These are phyloP conservation scores for Plasmodium adleri DNA, from an alignment of 169 alveolate genomes.

Conservation along the genomic window DNA sequence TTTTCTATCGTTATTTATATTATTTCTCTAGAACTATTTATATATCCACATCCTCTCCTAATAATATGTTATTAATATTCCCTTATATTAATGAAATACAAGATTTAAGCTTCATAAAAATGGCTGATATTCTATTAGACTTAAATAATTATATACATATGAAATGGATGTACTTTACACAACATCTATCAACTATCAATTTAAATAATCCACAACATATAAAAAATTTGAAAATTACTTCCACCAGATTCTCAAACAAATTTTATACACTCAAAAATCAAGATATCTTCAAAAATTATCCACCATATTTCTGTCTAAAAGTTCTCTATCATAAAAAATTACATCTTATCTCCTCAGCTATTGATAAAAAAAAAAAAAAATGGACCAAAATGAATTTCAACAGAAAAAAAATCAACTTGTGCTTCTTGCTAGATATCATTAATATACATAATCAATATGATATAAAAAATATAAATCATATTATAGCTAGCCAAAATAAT, in stretches of 20 bases:
- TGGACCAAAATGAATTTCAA: conserved; percentile 12
- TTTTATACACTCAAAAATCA: conserved; percentile 49
- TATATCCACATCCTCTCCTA: conserved; percentile 4
- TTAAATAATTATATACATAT: conserved; percentile 47
- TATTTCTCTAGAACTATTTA: conserved; percentile 38
- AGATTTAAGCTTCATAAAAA: conserved; percentile 40
- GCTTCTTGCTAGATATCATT: conserved; percentile 26
- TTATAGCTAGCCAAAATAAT: no score
- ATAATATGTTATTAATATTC: conserved; percentile 37
- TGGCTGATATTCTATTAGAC: conserved; percentile 61
- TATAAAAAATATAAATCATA: no score
- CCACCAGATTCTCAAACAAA: conserved; percentile 50
- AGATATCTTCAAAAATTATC: conserved; percentile 30
- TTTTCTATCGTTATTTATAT: conserved; percentile 56
- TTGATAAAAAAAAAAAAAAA: conserved; percentile 61
- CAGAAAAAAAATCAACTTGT: neutral
- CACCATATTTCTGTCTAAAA: conserved; percentile 72
- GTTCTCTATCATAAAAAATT: conserved; percentile 62
- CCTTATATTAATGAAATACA: conserved; percentile 70
- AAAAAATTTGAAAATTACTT: conserved; percentile 5
- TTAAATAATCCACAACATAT: conserved; percentile 12
- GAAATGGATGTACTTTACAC: conserved; percentile 40
- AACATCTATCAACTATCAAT: conserved; percentile 22
- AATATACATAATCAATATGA: neutral
- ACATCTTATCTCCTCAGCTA: conserved; percentile 25